Percentiles rank a stretch among this genome's conserved stretches.
Conservation (phyloP, 2,329 filamentous ascomycete species). For the Diplodia mutila region DNA sequence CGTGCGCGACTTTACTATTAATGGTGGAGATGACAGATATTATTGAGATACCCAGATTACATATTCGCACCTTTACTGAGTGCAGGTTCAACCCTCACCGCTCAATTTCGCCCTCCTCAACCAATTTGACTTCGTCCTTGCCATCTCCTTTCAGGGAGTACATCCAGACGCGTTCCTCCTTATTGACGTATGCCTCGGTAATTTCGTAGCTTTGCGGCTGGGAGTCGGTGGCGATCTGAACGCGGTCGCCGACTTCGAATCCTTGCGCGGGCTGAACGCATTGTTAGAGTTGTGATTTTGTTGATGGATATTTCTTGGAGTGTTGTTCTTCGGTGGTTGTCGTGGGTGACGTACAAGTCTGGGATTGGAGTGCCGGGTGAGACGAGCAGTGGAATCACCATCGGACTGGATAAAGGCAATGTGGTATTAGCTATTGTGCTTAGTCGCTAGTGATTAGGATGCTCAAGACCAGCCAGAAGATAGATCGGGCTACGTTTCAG, state of each 20-base stretch:
- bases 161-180: constrained; percentile 10
- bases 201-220: neutral
- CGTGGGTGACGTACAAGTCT: constrained; percentile 2
- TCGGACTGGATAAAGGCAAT: neutral
- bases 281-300: neutral
- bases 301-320: too few species aligned
- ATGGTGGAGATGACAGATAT: neutral
- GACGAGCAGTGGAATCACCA: neutral
- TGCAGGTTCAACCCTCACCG: neutral
- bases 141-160: constrained; percentile 4
- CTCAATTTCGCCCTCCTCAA: neutral
- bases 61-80: neutral
- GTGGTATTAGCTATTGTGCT: neutral
- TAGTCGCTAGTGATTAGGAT: neutral
- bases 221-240: neutral
- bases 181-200: neutral
- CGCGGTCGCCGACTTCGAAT: neutral
- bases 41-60: constrained; percentile 11
- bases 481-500: too few species aligned
- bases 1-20: neutral
- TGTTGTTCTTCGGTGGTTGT: neutral
- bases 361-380: constrained; percentile 16
- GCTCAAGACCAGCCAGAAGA: too few species aligned
- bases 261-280: constrained; percentile 9
- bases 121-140: neutral